These are phyloP conservation scores for Penstemon barbatus DNA, from an alignment of 257 asterid genomes.

Conservation along the genomic window DNA sequence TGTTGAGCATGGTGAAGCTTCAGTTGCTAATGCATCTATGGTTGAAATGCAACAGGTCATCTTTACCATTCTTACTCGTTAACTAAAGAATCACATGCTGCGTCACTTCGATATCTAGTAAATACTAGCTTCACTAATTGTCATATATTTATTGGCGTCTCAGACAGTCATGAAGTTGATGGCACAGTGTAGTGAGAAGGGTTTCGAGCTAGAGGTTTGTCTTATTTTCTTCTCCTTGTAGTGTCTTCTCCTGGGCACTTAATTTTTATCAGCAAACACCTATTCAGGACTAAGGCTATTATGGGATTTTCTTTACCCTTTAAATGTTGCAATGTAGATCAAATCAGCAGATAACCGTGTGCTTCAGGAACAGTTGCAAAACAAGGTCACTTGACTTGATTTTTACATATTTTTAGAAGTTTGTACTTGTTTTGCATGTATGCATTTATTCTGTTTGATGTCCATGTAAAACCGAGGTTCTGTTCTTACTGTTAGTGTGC, in stretches of 20 bases:
- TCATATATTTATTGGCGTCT: slow-evolving; percentile 29
- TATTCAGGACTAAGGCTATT: slow-evolving; percentile 18
- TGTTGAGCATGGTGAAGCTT: slow-evolving; percentile 81
- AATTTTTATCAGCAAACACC: not conserved
- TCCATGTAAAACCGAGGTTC: slow-evolving; percentile 24
- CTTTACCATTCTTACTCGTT: slow-evolving; percentile 22
- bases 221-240: slow-evolving; percentile 17
- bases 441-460: slow-evolving; percentile 17
- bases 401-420: slow-evolving; percentile 3
- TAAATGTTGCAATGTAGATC: slow-evolving; percentile 58
- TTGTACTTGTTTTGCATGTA: slow-evolving; percentile 10
- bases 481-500: slow-evolving; percentile 54
- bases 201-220: slow-evolving; percentile 91
- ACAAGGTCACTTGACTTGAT: slow-evolving; percentile 50
- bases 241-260: slow-evolving; percentile 1
- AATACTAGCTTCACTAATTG: slow-evolving; percentile 11
- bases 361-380: slow-evolving; percentile 91
- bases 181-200: slow-evolving; percentile 83
- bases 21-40: slow-evolving; percentile 73
- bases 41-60: slow-evolving; percentile 95
- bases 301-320: slow-evolving; percentile 31
- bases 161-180: slow-evolving; percentile 80
- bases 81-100: not conserved
- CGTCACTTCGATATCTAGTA: not conserved
- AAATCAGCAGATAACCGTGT: slow-evolving; percentile 90